A percentile compares a stretch with the other conserved stretches of the same genome.
Conservation (phyloP, 371 early-diverging fungal species). For the Rhizomucor miehei region DNA sequence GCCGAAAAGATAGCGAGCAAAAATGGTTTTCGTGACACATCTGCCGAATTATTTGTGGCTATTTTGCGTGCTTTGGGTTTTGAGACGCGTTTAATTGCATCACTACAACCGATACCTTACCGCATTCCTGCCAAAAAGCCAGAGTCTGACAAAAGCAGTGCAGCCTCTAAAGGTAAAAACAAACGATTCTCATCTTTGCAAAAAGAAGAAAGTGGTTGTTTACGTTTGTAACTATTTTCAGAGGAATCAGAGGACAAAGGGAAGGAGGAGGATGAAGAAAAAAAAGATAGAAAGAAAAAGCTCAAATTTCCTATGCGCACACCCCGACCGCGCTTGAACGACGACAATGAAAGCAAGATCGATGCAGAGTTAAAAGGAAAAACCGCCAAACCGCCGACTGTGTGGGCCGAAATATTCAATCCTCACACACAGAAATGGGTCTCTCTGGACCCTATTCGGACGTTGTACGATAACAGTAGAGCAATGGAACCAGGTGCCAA, state of each 20-base stretch:
- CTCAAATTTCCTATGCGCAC: conserved; percentile 22
- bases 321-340: conserved; percentile 10
- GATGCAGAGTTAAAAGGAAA: conserved; percentile 23
- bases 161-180: not conserved
- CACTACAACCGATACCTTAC: conserved; percentile 66
- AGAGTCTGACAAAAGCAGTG: not conserved
- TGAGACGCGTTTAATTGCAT: conserved; percentile 60
- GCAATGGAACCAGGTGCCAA: conserved; percentile 50
- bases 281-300: not conserved
- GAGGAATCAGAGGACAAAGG: not conserved
- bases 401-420: conserved; percentile 66
- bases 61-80: conserved; percentile 51
- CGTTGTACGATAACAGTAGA: conserved; percentile 46
- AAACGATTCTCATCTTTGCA: no score
- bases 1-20: conserved; percentile 15
- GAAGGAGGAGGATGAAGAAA: conserved; percentile 14
- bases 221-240: not conserved
- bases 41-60: conserved; percentile 59
- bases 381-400: conserved; percentile 34
- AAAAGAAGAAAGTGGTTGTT: conserved; percentile 3
- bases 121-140: conserved; percentile 25
- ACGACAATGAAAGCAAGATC: conserved; percentile 5
- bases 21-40: conserved; percentile 45
- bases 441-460: conserved; percentile 61
- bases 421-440: conserved; percentile 52